Percentiles rank a stretch among this genome's conserved stretches.
These are phyloP conservation scores for Metschnikowia henanensis DNA, from an alignment of 805 yeast genomes.

Conservation along the genomic window DNA sequence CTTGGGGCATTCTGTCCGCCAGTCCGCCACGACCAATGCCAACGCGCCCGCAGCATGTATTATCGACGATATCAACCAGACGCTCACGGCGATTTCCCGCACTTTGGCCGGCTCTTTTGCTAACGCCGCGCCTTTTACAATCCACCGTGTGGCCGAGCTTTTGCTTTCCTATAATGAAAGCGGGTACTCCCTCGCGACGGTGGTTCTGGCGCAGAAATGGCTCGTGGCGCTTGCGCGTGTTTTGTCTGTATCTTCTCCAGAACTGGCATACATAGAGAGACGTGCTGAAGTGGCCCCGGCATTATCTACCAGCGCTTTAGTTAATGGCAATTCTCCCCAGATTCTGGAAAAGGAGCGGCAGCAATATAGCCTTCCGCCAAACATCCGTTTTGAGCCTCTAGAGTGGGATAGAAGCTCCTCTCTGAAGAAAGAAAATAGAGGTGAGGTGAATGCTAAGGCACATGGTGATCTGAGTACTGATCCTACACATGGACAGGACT, in stretches of 20 bases:
- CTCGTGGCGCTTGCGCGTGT: conserved; percentile 15
- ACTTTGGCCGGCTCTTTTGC: conserved; percentile 29
- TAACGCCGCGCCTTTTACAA: conserved; percentile 20
- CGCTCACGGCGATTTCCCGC: conserved; percentile 7
- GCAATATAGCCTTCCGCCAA: conserved; percentile 14
- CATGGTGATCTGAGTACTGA: neutral
- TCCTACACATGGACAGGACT: neutral
- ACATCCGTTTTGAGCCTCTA: conserved; percentile 14
- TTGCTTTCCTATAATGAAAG: conserved; percentile 14
- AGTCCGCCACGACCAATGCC: conserved; percentile 8
- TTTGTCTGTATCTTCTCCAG: conserved; percentile 15
- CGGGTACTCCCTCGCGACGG: conserved; percentile 16
- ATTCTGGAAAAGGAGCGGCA: conserved; percentile 10
- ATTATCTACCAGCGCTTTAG: neutral
- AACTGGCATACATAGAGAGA: conserved; percentile 3
- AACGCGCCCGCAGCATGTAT: conserved; percentile 8
- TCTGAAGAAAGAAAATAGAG: too few species aligned
- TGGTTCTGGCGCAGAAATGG: conserved; percentile 17
- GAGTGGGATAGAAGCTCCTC: neutral
- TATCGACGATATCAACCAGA: conserved; percentile 7
- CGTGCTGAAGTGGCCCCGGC: conserved; percentile 2
- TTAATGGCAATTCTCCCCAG: neutral
- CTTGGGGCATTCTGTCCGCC: conserved; percentile 7
- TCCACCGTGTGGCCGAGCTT: conserved; percentile 20
- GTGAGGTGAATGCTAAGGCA: neutral